Evolutionary conservation across 2,329 filamentous ascomycete species (phyloP).

Genomic region (Cadophora malorum): DNA sequence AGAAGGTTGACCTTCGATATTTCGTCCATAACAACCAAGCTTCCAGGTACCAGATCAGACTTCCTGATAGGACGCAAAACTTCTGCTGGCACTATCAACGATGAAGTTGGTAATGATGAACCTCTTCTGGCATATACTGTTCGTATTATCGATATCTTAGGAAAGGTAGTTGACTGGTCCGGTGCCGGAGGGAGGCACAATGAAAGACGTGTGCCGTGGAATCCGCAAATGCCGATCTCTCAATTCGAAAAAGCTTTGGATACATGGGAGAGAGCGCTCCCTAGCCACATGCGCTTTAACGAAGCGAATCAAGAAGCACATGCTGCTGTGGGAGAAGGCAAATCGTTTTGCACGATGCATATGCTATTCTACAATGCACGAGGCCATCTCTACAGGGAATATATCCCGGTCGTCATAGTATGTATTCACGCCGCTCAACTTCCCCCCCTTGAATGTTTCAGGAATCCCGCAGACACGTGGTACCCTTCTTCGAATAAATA

Average conservation of each 20-base stretch:
- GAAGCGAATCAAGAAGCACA: conserved; percentile 12
- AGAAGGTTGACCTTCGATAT: conserved; percentile 14
- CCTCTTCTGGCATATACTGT: conserved; percentile 16
- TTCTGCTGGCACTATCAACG: not conserved
- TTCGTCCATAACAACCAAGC: conserved; percentile 13
- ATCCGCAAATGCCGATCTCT: conserved; percentile 7
- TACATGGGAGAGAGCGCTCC: conserved; percentile 9
- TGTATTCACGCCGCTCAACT: not conserved
- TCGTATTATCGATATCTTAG: conserved; percentile 16
- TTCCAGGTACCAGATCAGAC: conserved; percentile 4
- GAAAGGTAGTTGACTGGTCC: conserved; percentile 14
- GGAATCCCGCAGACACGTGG: not conserved
- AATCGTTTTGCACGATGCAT: conserved; percentile 16
- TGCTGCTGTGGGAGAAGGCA: conserved; percentile 15
- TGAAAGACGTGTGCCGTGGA: conserved; percentile 8
- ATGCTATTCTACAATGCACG: conserved; percentile 18
- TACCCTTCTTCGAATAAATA: not conserved
- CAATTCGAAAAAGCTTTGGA: conserved; percentile 8
- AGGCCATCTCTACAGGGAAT: conserved; percentile 18
- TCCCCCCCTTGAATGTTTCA: not conserved
- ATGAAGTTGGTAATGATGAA: conserved; percentile 3
- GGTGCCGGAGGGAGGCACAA: conserved; percentile 16
- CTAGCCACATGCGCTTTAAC: conserved; percentile 13
- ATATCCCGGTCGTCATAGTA: conserved; percentile 18
- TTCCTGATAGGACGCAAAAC: conserved; percentile 13